Base-by-base conservation (phyloP, 148 eudicot genomes). In the Tetragonia tetragonoides region DNA sequence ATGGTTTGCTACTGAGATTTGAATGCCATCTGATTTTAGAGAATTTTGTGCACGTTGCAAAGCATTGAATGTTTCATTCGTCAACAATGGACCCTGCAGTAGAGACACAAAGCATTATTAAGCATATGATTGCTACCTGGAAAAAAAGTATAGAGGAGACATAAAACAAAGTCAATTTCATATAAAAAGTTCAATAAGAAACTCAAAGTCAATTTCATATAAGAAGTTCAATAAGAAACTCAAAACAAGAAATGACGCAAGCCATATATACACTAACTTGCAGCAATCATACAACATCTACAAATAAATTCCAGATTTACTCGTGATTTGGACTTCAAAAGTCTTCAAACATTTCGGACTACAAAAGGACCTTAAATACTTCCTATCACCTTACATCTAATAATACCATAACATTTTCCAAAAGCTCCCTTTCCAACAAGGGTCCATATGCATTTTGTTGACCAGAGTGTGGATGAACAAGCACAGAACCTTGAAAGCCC, bases 11-110 rank as follows among this genome's bases (percentile, higher is more conserved):
- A 76, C 80, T 37, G 83, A 86, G 53, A 93, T 78, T 71, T 81
- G 54, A 75, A 95, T 66, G 74, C 81, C 79, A 79, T 89, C 87
- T 61, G 88, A 80, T 63, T 70, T 71, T 77, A 95, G 83, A 77
- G 99, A 90, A 73, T 79, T 87, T 79, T 86, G 91, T 70, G 97
- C 97, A 80, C 41, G 80, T 49, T 82, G 77, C 71, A 95, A 79
- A 59, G 97, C 97, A 70, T 79, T 69, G 67, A 91, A 78, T 51
- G 91, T 86, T 78, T 83, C 85, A 89, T 90, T 90, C 77, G 85
- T 75, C 66, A 78, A 82, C 70, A 76, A 78, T 67, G 94, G 76
- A 75, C 70, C 89, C 99, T 95, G 85, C 79, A 83, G 69, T 46
- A 21, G 56, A 15, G 81, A 79, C 54, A 53, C 20, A 65, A 60